Evolutionary conservation across 306 rosid species (phyloP).

Genomic region (Trifolium dubium): DNA sequence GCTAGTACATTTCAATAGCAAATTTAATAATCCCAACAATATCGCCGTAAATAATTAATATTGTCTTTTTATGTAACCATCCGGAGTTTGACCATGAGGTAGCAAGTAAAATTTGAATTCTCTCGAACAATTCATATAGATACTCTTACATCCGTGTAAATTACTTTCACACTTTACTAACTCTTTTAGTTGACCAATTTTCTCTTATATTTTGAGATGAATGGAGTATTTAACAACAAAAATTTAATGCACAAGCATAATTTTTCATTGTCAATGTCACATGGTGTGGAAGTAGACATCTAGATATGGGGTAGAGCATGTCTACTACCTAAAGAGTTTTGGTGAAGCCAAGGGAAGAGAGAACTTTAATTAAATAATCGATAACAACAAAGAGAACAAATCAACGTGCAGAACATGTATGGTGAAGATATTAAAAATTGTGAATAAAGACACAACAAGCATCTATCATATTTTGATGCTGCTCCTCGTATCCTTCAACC

Average conservation of each 20-base stretch:
- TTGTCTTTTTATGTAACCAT: not conserved
- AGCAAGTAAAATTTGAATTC: no score
- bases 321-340: not conserved
- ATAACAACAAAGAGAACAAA: not conserved
- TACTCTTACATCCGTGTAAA: not conserved
- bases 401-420: not conserved
- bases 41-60: not conserved
- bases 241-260: no score
- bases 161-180: not conserved
- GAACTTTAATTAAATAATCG: not conserved
- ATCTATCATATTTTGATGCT: not conserved
- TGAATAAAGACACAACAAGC: not conserved
- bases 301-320: not conserved
- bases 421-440: not conserved
- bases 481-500: not conserved
- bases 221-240: no score
- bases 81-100: not conserved
- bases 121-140: no score
- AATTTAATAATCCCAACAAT: not conserved
- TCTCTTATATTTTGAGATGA: not conserved
- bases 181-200: not conserved
- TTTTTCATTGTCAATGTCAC: not conserved
- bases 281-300: conserved; percentile 12
- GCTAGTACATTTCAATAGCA: not conserved
- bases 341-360: not conserved